A percentile compares a stretch with the other conserved stretches of the same genome.
These are phyloP conservation scores for Acacia concinna DNA, from an alignment of 331 rosid genomes.

Conservation along the genomic window DNA sequence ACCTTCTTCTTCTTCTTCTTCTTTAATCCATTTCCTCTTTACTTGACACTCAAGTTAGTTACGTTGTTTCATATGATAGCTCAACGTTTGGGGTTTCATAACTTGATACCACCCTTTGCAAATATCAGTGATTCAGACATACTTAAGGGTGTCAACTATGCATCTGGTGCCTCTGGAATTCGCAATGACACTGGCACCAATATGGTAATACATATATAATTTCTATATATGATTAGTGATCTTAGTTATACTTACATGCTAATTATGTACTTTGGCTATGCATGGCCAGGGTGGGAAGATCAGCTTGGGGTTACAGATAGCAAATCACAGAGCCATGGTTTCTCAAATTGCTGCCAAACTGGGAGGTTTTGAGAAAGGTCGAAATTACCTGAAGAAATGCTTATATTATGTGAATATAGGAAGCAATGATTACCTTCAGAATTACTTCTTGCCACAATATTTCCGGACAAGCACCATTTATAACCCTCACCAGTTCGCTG, in stretches of 20 bases:
- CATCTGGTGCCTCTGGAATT: constrained; percentile 35
- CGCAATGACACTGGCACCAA: constrained; percentile 7
- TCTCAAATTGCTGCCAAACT: constrained; percentile 1
- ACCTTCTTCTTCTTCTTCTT: not conserved
- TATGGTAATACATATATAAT: not conserved
- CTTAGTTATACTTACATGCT: not conserved
- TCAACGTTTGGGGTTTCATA: constrained; percentile 28
- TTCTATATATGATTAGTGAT: not conserved
- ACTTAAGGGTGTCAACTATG: constrained; percentile 35
- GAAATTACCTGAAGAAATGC: constrained; percentile 37
- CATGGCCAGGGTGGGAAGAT: constrained; percentile 45
- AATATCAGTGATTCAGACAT: constrained; percentile 14
- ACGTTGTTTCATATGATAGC: not conserved
- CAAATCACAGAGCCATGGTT: constrained; percentile 34
- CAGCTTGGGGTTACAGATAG: constrained; percentile 36
- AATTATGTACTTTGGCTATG: constrained; percentile 3
- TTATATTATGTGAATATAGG: constrained; percentile 52
- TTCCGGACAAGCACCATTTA: constrained; percentile 22
- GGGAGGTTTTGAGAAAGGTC: constrained; percentile 13
- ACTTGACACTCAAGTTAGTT: not conserved
- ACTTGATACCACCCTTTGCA: constrained; percentile 26
- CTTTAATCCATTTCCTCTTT: not conserved
- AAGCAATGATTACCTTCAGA: constrained; percentile 58
- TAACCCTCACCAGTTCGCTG: constrained; percentile 38
- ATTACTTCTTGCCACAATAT: constrained; percentile 38